phyloP scores from a whole-genome alignment of 2,329 filamentous ascomycete species.

The Pestalotiopsis sp. region DNA sequence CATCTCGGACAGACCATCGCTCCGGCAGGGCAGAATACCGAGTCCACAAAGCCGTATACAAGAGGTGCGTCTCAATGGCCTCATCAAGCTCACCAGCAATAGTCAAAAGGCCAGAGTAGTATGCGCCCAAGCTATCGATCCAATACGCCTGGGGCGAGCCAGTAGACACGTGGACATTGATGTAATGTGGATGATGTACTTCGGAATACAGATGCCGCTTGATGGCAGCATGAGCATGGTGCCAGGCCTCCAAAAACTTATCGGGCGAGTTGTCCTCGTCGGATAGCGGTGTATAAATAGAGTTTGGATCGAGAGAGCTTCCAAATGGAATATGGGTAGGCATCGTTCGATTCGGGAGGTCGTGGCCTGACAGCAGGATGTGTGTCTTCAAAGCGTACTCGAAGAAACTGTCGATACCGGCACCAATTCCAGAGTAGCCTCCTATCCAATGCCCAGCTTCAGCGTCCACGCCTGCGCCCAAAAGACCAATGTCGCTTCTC shows the following conservation, averaged over 20 bases:
- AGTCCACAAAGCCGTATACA: slow-evolving; percentile 94
- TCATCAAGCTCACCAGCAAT: slow-evolving; percentile 89
- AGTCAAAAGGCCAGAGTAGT: slow-evolving; percentile 87
- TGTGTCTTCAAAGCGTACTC: slow-evolving; percentile 97
- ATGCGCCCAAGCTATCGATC: slow-evolving; percentile 95
- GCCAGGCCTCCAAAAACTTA: slow-evolving; percentile 81
- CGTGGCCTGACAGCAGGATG: slow-evolving; percentile 81
- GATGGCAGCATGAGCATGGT: slow-evolving; percentile 83
- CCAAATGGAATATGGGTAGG: slow-evolving; percentile 39
- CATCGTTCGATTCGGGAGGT: slow-evolving; percentile 54
- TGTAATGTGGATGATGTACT: slow-evolving; percentile 87
- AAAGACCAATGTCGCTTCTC: slow-evolving; percentile 81
- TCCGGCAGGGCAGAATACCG: slow-evolving; percentile 93
- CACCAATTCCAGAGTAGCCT: slow-evolving; percentile 89
- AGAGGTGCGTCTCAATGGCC: slow-evolving; percentile 84
- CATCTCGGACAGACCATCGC: slow-evolving; percentile 86
- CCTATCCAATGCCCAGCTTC: slow-evolving; percentile 90
- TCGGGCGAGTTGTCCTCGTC: slow-evolving; percentile 72
- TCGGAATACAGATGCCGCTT: slow-evolving; percentile 89
- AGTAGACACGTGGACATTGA: slow-evolving; percentile 85
- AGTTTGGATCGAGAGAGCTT: slow-evolving; percentile 66
- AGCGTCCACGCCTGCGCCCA: slow-evolving; percentile 90
- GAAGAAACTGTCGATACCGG: slow-evolving; percentile 97
- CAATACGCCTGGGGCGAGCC: slow-evolving; percentile 88
- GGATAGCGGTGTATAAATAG: slow-evolving; percentile 61